These are phyloP conservation scores for Russula virescens DNA, from an alignment of 768 basidiomycete species.

Conservation along the genomic window DNA sequence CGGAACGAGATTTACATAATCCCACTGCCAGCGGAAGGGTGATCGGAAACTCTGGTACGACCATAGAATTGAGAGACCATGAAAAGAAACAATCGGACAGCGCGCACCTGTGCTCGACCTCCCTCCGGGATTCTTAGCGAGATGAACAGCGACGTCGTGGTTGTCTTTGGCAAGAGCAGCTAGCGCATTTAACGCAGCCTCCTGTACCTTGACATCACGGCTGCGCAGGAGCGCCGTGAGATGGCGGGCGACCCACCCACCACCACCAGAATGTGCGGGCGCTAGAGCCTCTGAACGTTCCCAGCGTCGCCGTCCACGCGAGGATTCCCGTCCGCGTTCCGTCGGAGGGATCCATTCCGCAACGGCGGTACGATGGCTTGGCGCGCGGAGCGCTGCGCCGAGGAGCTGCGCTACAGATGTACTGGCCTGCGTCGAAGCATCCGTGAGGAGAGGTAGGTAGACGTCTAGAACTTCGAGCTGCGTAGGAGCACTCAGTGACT, in stretches of 20 bases:
- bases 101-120: constrained; percentile 13
- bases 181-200: constrained; percentile 57
- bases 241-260: constrained; percentile 55
- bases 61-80: neutral
- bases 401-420: constrained; percentile 57
- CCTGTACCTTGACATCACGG: constrained; percentile 59
- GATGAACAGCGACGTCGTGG: constrained; percentile 40
- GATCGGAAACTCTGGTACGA: constrained; percentile 27
- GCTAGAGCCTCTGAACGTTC: constrained; percentile 50
- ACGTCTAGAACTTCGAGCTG: constrained; percentile 59
- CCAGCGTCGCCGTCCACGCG: constrained; percentile 63
- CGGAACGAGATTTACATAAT: constrained; percentile 51
- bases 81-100: neutral
- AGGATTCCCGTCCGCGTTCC: constrained; percentile 48
- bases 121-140: constrained; percentile 36
- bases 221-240: constrained; percentile 44
- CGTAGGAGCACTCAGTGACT: constrained; percentile 7
- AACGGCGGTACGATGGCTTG: constrained; percentile 44
- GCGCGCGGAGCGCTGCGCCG: constrained; percentile 44
- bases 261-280: constrained; percentile 32
- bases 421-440: constrained; percentile 37
- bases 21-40: constrained; percentile 42
- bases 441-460: constrained; percentile 57
- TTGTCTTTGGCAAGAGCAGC: constrained; percentile 66
- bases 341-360: constrained; percentile 57